Base-by-base conservation (phyloP, 2,329 filamentous ascomycete species). In the Sporothrix dimorphospora region DNA sequence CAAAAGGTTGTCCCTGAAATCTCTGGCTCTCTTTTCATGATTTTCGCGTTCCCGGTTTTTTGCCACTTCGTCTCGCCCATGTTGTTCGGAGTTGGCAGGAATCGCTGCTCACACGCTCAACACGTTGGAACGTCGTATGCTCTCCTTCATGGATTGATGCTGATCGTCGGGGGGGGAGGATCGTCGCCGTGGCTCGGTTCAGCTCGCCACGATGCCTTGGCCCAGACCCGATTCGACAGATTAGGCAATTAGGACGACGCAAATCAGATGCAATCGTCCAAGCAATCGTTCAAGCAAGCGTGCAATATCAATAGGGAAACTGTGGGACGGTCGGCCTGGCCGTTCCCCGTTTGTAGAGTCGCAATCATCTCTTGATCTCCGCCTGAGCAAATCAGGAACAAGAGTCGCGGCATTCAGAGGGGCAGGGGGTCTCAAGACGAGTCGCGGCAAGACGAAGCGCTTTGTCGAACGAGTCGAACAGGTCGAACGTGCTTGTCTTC, bases 81-180 rank as follows among this genome's bases (percentile, higher is more conserved):
- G 59, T 27, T 19, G 21, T 42, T 14, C 59, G 8, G 12, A 65
- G 19, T 16, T 21, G 38, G 59, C 21, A 45, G n/a, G 38, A 19
- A 12, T 12, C 63, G 27, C 45, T 21, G 27, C 27, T 19, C 24
- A 19, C 47, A 38, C 45, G 34, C 47, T 71, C 42, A 30, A 19
- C 57, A 63, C 59, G 59, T 63, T 63, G 59, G n/a, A 63, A 34
- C n/a, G 57, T 63, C 57, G 57, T 24, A 63, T 63, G 59, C 59
- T 65, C 38, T 65, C 11, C 59, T 45, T 45, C 59, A 45, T 45
- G 59, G 59, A 65, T 42, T 45, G 38, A 38, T 19, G 59, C 38
- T 21, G 59, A 65, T 65, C 59, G 38, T n/a, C n/a, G 59, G 38
- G 19, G 59, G 38, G 19, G 16, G 19, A 34, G 21, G 16, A 49